Percentiles rank a stretch among this genome's conserved stretches.
Evolutionary conservation across 2,329 filamentous ascomycete genomes (phyloP).

Genomic region (Neoscytalidium dimidiatum): DNA sequence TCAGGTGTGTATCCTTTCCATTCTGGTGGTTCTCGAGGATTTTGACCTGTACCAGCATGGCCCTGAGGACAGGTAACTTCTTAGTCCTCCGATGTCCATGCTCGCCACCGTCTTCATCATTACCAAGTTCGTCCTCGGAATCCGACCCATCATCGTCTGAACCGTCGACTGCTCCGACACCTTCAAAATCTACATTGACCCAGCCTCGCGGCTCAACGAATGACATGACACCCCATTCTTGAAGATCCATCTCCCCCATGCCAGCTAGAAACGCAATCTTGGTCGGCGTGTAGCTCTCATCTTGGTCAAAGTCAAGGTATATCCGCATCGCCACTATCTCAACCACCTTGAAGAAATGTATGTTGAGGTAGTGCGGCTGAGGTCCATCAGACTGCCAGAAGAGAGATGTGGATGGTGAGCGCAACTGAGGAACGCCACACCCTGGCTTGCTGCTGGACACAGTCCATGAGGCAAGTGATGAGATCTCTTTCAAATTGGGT

Average conservation of each 20-base stretch:
- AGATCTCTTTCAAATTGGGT: slow-evolving; percentile 72
- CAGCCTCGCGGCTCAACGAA: slow-evolving; percentile 82
- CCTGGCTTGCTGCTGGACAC: slow-evolving; percentile 81
- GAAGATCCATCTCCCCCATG: slow-evolving; percentile 86
- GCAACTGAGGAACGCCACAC: slow-evolving; percentile 74
- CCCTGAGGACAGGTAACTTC: slow-evolving; percentile 74
- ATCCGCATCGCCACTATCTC: slow-evolving; percentile 77
- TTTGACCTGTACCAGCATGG: slow-evolving; percentile 86
- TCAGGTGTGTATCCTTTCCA: slow-evolving; percentile 96
- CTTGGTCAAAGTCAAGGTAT: slow-evolving; percentile 85
- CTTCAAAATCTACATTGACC: slow-evolving; percentile 77
- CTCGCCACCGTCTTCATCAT: slow-evolving; percentile 26
- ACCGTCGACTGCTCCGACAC: slow-evolving; percentile 54
- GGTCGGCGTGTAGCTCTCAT: slow-evolving; percentile 96
- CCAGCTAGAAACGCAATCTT: slow-evolving; percentile 87
- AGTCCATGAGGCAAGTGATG: slow-evolving; percentile 79
- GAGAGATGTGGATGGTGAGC: slow-evolving; percentile 69
- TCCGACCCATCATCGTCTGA: slow-evolving; percentile 11
- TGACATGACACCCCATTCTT: slow-evolving; percentile 80
- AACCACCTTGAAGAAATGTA: slow-evolving; percentile 83
- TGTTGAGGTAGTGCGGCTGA: slow-evolving; percentile 78
- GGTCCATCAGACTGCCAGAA: slow-evolving; percentile 90
- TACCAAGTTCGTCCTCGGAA: slow-evolving; percentile 24
- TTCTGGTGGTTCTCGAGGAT: slow-evolving; percentile 98
- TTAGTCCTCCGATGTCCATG: slow-evolving; percentile 53